Percentiles rank a stretch among this genome's conserved stretches.
Conservation (phyloP, 2,329 filamentous ascomycete genomes). For the Aspergillus pseudoterreus region DNA sequence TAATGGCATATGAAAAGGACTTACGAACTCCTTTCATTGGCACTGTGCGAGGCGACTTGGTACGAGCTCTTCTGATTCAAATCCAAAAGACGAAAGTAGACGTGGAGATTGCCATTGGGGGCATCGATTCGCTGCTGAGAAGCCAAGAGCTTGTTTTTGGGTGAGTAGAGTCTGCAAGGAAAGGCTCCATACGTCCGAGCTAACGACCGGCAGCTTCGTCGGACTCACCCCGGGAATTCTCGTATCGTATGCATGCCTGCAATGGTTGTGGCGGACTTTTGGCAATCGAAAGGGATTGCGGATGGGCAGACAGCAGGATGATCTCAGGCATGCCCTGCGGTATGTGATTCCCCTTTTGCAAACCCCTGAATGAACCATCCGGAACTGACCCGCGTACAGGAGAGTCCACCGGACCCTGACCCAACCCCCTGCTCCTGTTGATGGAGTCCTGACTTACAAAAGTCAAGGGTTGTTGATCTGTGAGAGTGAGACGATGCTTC, state of each 20-base stretch:
- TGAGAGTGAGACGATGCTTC: slow-evolving; percentile 79
- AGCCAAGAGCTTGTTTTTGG: slow-evolving; percentile 96
- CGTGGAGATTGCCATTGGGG: slow-evolving; percentile 90
- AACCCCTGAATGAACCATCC: neutral
- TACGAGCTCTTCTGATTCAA: slow-evolving; percentile 89
- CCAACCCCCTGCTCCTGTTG: slow-evolving; percentile 64
- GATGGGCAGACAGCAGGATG: slow-evolving; percentile 62
- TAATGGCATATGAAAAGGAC: slow-evolving; percentile 88
- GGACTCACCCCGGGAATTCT: slow-evolving; percentile 90
- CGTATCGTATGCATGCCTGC: slow-evolving; percentile 69
- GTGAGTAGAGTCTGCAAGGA: slow-evolving; percentile 24
- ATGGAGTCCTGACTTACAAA: slow-evolving; percentile 79
- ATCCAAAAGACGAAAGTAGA: slow-evolving; percentile 99
- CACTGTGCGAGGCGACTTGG: slow-evolving; percentile 78
- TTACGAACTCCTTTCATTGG: slow-evolving; percentile 77
- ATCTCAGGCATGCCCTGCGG: slow-evolving; percentile 73
- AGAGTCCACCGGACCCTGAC: slow-evolving; percentile 82
- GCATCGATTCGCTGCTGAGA: slow-evolving; percentile 90
- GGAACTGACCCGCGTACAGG: slow-evolving; percentile 26
- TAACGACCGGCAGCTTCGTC: slow-evolving; percentile 62
- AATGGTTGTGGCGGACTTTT: slow-evolving; percentile 68
- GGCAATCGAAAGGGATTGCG: slow-evolving; percentile 67
- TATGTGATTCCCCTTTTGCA: slow-evolving; percentile 20
- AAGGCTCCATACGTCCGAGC: neutral
- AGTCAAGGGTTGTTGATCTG: slow-evolving; percentile 87